Conservation (phyloP, 208 protist genomes). For the Porcisia hertigi region DNA sequence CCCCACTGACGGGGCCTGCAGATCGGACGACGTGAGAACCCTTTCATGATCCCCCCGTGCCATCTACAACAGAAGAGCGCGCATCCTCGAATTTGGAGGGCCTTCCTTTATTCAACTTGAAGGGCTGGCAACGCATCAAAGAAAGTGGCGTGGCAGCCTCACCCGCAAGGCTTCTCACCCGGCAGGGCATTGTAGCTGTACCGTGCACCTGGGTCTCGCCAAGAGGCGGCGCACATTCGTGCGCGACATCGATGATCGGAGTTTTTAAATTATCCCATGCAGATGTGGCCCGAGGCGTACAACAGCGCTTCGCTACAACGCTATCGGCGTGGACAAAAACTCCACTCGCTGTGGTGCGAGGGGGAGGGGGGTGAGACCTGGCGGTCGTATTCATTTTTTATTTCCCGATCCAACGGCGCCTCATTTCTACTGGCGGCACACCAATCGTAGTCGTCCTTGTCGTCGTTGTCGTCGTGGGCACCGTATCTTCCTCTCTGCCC, state of each 20-base stretch:
- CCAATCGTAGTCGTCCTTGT: background rate
- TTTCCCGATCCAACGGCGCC: background rate
- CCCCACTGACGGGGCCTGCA: background rate
- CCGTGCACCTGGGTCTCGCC: background rate
- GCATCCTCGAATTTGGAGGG: slow-evolving; percentile 4
- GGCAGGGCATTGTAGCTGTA: background rate
- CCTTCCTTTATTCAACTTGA: background rate
- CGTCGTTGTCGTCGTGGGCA: background rate
- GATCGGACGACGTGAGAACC: background rate
- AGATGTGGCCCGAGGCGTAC: background rate
- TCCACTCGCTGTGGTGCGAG: background rate
- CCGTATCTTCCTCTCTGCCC: too few species aligned
- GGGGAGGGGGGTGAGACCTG: background rate
- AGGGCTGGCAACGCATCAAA: background rate
- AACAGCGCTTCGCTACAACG: background rate
- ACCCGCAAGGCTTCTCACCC: background rate
- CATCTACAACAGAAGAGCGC: background rate
- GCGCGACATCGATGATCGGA: background rate
- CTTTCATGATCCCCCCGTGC: background rate
- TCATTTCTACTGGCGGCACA: background rate
- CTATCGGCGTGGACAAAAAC: background rate
- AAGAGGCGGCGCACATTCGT: background rate
- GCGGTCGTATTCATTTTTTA: background rate
- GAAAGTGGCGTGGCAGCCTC: background rate
- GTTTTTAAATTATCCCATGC: background rate